Evolutionary conservation across 1,284 basidiomycete genomes (phyloP).

Genomic region (Vanrija humicola): DNA sequence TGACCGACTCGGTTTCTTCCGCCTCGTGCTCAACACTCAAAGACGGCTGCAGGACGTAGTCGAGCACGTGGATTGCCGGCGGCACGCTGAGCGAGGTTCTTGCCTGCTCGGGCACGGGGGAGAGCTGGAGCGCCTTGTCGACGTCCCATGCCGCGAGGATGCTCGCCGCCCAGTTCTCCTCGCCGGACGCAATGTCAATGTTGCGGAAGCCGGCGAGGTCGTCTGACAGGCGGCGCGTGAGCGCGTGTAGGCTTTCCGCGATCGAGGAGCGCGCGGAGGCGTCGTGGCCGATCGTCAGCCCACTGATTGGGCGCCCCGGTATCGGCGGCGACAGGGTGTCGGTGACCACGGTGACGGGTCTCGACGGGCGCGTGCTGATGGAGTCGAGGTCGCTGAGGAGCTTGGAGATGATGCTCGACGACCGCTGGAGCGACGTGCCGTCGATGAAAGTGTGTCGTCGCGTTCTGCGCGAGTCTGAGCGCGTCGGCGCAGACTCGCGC

Average conservation of each 20-base stretch:
- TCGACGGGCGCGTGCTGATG: conserved; percentile 5
- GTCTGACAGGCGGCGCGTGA: conserved; percentile 27
- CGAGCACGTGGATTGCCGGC: too few relatives aligned
- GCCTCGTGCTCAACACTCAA: too few relatives aligned
- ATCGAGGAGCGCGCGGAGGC: too few relatives aligned
- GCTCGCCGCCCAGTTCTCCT: conserved; percentile 32
- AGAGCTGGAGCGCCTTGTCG: not conserved
- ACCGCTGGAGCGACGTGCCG: conserved; percentile 1
- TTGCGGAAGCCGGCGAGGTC: conserved; percentile 34
- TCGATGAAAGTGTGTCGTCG: not conserved
- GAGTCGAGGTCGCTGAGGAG: conserved; percentile 14
- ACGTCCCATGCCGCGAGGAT: conserved; percentile 24
- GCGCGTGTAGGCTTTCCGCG: not conserved
- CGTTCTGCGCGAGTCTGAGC: too few relatives aligned
- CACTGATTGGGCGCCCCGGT: too few relatives aligned
- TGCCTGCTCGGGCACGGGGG: too few relatives aligned
- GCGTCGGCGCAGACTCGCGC: too few relatives aligned
- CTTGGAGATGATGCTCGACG: conserved; percentile 12
- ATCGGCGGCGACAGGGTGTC: not conserved
- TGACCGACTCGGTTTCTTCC: too few relatives aligned
- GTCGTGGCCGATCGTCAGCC: too few relatives aligned
- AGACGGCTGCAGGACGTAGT: too few relatives aligned
- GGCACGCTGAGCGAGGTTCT: too few relatives aligned
- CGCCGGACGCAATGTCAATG: conserved; percentile 18
- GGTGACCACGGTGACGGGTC: not conserved